A percentile compares a stretch with the other conserved stretches of the same genome.
Conservation (phyloP, 2,329 filamentous ascomycete genomes). For the Penicillium glabrum region DNA sequence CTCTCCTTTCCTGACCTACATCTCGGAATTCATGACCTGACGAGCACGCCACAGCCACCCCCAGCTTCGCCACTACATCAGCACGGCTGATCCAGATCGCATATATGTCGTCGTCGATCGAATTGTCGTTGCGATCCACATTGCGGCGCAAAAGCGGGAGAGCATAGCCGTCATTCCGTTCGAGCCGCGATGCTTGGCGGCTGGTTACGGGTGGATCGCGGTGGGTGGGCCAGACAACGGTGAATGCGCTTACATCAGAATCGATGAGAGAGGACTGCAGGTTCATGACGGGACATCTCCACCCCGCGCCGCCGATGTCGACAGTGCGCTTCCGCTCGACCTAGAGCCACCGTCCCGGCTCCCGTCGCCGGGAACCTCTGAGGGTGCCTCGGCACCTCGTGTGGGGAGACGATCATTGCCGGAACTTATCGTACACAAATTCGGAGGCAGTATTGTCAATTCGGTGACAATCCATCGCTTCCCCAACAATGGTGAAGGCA, state of each 20-base stretch:
- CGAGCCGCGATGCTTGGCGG: slow-evolving; percentile 80
- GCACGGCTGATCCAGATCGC: slow-evolving; percentile 70
- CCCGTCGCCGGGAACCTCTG: slow-evolving; percentile 24
- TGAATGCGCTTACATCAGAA: slow-evolving; percentile 77
- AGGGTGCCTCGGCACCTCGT: slow-evolving; percentile 15
- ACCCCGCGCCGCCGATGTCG: slow-evolving; percentile 49
- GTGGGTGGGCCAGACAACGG: slow-evolving; percentile 82
- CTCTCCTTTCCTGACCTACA: slow-evolving; percentile 1
- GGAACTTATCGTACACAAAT: slow-evolving; percentile 56
- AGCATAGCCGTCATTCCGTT: slow-evolving; percentile 70
- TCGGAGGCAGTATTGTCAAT: slow-evolving; percentile 66
- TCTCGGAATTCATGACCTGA: slow-evolving; percentile 10
- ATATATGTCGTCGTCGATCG: slow-evolving; percentile 82
- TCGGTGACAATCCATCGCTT: slow-evolving; percentile 65
- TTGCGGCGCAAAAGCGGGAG: slow-evolving; percentile 68
- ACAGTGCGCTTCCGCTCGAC: slow-evolving; percentile 58
- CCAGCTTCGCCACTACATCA: slow-evolving; percentile 80
- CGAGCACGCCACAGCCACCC: slow-evolving; percentile 35
- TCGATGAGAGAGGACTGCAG: slow-evolving; percentile 45
- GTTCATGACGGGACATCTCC: slow-evolving; percentile 39
- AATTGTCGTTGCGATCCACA: slow-evolving; percentile 72
- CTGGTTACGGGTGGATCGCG: slow-evolving; percentile 83
- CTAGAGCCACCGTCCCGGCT: slow-evolving; percentile 31
- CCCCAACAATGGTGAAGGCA: slow-evolving; percentile 40
- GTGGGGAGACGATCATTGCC: slow-evolving; percentile 29